A percentile compares a stretch with the other conserved stretches of the same genome.
These are phyloP conservation scores for Evansstolkia leycettana DNA, from an alignment of 495 filamentous ascomycete genomes.

Conservation along the genomic window DNA sequence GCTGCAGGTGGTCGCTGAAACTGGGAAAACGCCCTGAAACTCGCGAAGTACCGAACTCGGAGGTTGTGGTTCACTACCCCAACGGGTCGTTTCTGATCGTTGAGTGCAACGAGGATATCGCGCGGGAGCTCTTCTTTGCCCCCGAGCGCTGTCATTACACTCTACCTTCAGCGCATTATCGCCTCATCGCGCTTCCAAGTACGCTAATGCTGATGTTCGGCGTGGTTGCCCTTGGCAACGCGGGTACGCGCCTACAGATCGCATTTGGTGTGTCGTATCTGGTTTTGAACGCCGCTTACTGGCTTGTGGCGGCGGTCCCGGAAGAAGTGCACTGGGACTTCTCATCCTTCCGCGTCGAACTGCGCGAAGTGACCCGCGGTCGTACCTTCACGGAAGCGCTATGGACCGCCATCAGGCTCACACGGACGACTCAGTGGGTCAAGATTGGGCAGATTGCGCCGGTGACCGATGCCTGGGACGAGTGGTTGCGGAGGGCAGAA, in stretches of 20 bases:
- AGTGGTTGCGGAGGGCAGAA: constrained; percentile 38
- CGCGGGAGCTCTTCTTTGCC: constrained; percentile 48
- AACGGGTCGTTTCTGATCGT: constrained; percentile 48
- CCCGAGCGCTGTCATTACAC: constrained; percentile 43
- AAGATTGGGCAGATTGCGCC: constrained; percentile 33
- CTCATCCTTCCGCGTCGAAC: constrained; percentile 1
- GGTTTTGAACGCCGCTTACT: constrained; percentile 43
- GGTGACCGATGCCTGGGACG: constrained; percentile 32
- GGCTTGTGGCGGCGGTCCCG: constrained; percentile 37
- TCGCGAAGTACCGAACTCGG: constrained; percentile 22
- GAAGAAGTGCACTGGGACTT: constrained; percentile 38
- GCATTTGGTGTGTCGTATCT: constrained; percentile 44
- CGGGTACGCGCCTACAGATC: constrained; percentile 41
- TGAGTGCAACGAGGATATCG: constrained; percentile 48
- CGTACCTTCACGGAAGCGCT: constrained; percentile 39
- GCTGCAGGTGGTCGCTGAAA: neutral
- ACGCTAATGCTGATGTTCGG: constrained; percentile 45
- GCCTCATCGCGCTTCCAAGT: constrained; percentile 38
- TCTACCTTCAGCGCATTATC: constrained; percentile 18
- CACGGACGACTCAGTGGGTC: constrained; percentile 34
- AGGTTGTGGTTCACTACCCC: constrained; percentile 45
- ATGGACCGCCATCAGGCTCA: constrained; percentile 43
- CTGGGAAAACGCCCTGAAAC: neutral
- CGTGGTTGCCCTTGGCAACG: constrained; percentile 47
- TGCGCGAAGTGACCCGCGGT: neutral